phyloP scores from a whole-genome alignment of 495 filamentous ascomycete species.

The Lophiostoma macrostomum region DNA sequence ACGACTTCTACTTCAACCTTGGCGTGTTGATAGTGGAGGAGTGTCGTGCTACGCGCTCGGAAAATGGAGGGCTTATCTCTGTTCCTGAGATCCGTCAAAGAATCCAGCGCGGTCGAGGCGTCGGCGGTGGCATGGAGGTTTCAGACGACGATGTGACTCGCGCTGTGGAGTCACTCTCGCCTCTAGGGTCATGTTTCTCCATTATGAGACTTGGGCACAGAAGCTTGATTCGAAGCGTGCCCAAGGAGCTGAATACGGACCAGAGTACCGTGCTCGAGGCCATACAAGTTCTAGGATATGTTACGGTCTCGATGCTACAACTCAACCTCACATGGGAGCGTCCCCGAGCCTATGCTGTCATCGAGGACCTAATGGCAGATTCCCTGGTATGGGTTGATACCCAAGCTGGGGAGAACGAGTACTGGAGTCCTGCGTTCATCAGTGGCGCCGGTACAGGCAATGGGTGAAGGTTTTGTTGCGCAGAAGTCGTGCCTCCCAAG shows the following conservation, averaged over 20 bases:
- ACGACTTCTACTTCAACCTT: constrained; percentile 97
- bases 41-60: constrained; percentile 77
- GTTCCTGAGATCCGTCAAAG: constrained; percentile 74
- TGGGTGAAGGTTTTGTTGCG: constrained; percentile 3
- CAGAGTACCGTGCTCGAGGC: constrained; percentile 89
- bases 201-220: constrained; percentile 76
- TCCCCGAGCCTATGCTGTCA: constrained; percentile 78
- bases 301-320: constrained; percentile 87
- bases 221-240: constrained; percentile 86
- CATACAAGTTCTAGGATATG: constrained; percentile 79
- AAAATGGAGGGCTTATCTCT: constrained; percentile 89
- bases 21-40: constrained; percentile 92
- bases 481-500: neutral
- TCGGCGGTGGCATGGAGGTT: constrained; percentile 73
- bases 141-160: constrained; percentile 86
- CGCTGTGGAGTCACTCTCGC: constrained; percentile 81
- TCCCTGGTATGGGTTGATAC: constrained; percentile 92
- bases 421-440: constrained; percentile 82
- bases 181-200: constrained; percentile 82
- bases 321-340: constrained; percentile 85
- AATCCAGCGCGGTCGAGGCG: constrained; percentile 64
- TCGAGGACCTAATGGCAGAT: constrained; percentile 88
- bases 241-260: constrained; percentile 94
- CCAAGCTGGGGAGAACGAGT: constrained; percentile 84
- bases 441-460: constrained; percentile 25